phyloP scores from a whole-genome alignment of 176 grass and related monocot genomes.

The Lolium rigidum region DNA sequence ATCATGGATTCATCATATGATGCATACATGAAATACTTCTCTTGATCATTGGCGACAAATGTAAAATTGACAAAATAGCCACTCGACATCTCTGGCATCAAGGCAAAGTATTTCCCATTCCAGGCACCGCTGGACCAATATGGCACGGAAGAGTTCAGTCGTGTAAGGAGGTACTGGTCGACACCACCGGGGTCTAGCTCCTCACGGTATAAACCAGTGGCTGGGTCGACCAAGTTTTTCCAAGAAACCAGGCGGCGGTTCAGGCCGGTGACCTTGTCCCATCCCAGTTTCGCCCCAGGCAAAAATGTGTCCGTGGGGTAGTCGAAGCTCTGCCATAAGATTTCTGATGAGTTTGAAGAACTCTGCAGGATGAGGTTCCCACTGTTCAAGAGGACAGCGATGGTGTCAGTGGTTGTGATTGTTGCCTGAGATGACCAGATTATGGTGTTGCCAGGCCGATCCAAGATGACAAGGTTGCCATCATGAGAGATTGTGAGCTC shows the following conservation, averaged over 20 bases:
- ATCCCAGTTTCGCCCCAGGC: conserved; percentile 41
- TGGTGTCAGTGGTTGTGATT: background rate
- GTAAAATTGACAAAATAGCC: background rate
- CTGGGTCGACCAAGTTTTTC: conserved; percentile 42
- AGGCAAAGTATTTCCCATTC: conserved; percentile 51
- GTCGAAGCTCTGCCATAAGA: conserved; percentile 68
- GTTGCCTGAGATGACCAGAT: conserved; percentile 40
- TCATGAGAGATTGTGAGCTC: conserved; percentile 35
- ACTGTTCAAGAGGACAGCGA: conserved; percentile 28
- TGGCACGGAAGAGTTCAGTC: conserved; percentile 19
- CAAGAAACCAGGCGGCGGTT: conserved; percentile 46
- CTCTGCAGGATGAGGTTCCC: conserved; percentile 56
- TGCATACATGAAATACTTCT: conserved; percentile 45
- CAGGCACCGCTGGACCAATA: conserved; percentile 49
- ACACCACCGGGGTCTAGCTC: conserved; percentile 24
- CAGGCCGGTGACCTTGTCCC: conserved; percentile 43
- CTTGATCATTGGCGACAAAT: conserved; percentile 31
- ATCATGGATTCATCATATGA: conserved; percentile 13
- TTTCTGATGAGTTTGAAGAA: background rate
- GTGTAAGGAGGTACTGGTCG: conserved; percentile 5
- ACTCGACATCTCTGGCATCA: conserved; percentile 32
- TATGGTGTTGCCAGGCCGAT: background rate
- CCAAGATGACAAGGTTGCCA: conserved; percentile 47
- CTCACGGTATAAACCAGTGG: conserved; percentile 37
- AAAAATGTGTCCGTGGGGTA: conserved; percentile 51